phyloP scores from a whole-genome alignment of 306 rosid genomes.

The Trifolium fragiferum region DNA sequence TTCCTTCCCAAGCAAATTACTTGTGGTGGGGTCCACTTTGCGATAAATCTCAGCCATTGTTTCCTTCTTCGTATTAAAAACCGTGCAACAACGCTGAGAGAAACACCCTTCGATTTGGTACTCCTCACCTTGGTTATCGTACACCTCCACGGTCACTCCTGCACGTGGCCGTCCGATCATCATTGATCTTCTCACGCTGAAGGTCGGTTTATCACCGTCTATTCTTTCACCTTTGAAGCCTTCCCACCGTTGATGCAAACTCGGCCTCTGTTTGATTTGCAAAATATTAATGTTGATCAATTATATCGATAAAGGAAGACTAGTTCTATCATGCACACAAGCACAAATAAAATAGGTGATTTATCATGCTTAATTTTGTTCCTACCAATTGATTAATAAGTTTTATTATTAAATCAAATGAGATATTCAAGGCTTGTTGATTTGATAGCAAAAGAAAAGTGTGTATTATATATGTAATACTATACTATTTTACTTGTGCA shows the following conservation, averaged over 20 bases:
- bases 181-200: conserved; percentile 78
- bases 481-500: no score
- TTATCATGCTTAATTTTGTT: no score
- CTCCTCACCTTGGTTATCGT: conserved; percentile 57
- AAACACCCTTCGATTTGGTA: conserved; percentile 89
- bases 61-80: conserved; percentile 53
- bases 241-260: conserved; percentile 96
- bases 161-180: conserved; percentile 83
- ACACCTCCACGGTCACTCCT: conserved; percentile 74
- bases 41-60: conserved; percentile 84
- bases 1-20: conserved; percentile 78
- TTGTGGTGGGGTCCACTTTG: conserved; percentile 83
- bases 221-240: conserved; percentile 78
- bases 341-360: not conserved
- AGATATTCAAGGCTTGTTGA: not conserved
- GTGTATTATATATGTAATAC: no score
- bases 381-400: no score
- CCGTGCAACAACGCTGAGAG: conserved; percentile 67
- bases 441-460: no score
- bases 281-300: conserved; percentile 1
- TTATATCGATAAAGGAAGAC: not conserved
- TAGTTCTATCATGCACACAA: not conserved
- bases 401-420: not conserved
- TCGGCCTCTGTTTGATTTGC: conserved; percentile 69
- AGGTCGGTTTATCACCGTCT: conserved; percentile 82